Base-by-base conservation (phyloP, 2,329 filamentous ascomycete genomes). In the Xylariaceae sp. region DNA sequence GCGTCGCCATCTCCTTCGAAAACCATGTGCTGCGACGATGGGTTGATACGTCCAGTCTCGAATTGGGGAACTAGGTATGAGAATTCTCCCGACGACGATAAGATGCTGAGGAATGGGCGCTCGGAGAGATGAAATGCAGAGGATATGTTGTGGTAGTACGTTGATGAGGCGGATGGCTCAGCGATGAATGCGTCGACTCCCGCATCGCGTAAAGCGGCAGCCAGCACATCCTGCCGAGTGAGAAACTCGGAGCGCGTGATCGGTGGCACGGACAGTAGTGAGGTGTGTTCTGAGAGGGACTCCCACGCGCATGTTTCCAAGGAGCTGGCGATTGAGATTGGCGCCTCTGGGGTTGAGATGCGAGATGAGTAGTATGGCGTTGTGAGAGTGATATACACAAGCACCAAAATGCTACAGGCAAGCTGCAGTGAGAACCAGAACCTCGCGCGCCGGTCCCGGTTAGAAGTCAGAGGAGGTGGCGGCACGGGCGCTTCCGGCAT, bases 61-160 rank as follows among this genome's bases (percentile, higher is more conserved):
- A 67, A 67, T 33, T 58, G 57, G 44, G 64, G 64, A 2, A 67
- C 65, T 11, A 66, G 55, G 33, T 65, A 65, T 3, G 64, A 64
- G 53, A 66, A 66, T 12, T 47, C 42, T 22, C 55, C 63, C 9
- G 57, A 53, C 43, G 55, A 55, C 41, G 58, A 58, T 17, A 67
- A 43, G 38, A 66, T 53, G 47, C 66, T 54, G 17, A 65, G 57
- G 39, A 61, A 67, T 2, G 65, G 64, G 2, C 64, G 62, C 57
- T 67, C 64, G 11, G 65, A 67, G 18, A 67, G 56, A 12, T 55
- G 17, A 33, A 63, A 62, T 1, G 54, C 60, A 1, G 63, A 61
- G 17, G 65, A 67, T 31, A 56, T 54, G 42, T 56, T 56, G 31
- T 51, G 51, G n/a, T 56, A 56, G 54, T 56, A 56, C 5, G 45